Evolutionary conservation across 2,329 filamentous ascomycete species (phyloP).

Genomic region (Clonostachys solani): DNA sequence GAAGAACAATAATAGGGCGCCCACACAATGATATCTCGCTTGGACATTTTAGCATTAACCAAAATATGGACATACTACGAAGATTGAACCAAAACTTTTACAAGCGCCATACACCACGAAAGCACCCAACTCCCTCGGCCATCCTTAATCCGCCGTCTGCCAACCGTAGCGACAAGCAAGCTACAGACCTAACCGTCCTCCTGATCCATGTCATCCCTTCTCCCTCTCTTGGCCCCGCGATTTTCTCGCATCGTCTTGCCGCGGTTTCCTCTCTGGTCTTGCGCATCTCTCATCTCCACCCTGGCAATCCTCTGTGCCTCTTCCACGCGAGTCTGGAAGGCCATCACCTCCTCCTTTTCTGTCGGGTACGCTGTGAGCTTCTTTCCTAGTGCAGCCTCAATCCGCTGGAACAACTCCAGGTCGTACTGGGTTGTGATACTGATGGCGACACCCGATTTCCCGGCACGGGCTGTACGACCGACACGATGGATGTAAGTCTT

Average conservation of each 20-base stretch:
- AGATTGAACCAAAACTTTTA: too few relatives aligned
- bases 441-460: conserved; percentile 78
- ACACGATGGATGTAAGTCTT: conserved; percentile 92
- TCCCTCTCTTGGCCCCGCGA: conserved; percentile 32
- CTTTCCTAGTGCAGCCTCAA: conserved; percentile 78
- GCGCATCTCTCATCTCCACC: conserved; percentile 74
- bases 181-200: conserved; percentile 56
- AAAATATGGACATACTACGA: too few relatives aligned
- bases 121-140: too few relatives aligned
- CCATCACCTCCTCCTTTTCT: conserved; percentile 80
- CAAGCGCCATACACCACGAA: too few relatives aligned
- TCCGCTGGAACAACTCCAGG: conserved; percentile 73
- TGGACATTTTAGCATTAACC: too few relatives aligned
- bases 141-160: too few relatives aligned
- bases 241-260: conserved; percentile 39
- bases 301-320: conserved; percentile 80
- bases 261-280: conserved; percentile 62
- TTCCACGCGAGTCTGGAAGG: conserved; percentile 71
- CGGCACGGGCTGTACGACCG: conserved; percentile 81
- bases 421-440: conserved; percentile 86
- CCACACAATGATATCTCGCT: too few relatives aligned
- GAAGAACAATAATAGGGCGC: too few relatives aligned
- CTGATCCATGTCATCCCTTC: conserved; percentile 65
- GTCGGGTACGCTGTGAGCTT: conserved; percentile 66
- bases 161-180: too few relatives aligned